Conservation (phyloP, 192 early-diverging fungal genomes). For the Coemansia sp. region DNA sequence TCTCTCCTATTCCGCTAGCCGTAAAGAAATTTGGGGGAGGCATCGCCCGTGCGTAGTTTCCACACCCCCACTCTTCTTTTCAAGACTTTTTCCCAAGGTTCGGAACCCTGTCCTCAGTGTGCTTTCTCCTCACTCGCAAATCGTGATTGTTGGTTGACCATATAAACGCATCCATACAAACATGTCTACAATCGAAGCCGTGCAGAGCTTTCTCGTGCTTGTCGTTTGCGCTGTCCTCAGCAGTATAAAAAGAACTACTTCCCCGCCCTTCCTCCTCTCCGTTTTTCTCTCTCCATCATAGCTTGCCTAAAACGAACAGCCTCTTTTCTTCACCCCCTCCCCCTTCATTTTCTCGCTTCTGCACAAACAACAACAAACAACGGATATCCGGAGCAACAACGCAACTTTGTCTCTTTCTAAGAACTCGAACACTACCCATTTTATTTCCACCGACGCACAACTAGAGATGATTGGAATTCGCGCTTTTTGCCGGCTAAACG, state of each 20-base stretch:
- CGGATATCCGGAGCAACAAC: background rate
- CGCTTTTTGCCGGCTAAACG: conserved; percentile 9
- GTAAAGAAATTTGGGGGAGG: background rate
- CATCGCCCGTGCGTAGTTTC: background rate
- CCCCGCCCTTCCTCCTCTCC: background rate
- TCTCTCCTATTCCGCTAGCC: background rate
- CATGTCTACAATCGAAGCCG: background rate
- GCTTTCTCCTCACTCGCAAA: background rate
- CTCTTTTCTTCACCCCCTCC: background rate
- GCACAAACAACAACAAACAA: background rate
- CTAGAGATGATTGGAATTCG: conserved; percentile 23
- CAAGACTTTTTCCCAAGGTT: background rate
- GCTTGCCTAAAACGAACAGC: background rate
- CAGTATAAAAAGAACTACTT: background rate
- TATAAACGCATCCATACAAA: background rate
- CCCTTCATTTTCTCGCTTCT: background rate
- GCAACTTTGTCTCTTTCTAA: background rate
- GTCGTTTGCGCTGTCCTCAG: background rate
- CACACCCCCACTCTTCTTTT: background rate
- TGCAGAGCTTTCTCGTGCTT: background rate
- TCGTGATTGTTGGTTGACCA: conserved; percentile 1
- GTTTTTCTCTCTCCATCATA: background rate
- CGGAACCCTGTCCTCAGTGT: conserved; percentile 1
- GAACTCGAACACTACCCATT: background rate
- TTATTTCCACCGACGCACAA: background rate